A percentile compares a stretch with the other conserved stretches of the same genome.
These are phyloP conservation scores for Trichoderma sp. DNA, from an alignment of 2,329 filamentous ascomycete genomes.

Conservation along the genomic window DNA sequence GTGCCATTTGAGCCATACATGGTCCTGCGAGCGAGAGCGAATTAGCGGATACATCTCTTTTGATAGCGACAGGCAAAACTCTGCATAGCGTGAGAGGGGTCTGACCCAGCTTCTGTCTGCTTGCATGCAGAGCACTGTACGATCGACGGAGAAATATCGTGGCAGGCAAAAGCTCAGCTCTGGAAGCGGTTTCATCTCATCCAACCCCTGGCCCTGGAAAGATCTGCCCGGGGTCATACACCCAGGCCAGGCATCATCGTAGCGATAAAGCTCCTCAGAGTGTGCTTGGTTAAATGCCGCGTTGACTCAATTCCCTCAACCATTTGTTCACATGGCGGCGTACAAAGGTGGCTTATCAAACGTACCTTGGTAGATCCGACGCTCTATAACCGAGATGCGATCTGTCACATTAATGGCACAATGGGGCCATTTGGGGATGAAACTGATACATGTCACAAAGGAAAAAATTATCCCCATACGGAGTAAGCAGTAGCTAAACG, in stretches of 20 bases:
- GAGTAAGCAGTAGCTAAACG: background rate
- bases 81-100: background rate
- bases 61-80: background rate
- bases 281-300: background rate
- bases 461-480: background rate
- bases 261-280: background rate
- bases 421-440: constrained; percentile 13
- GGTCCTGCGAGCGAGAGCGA: constrained; percentile 15
- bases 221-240: background rate
- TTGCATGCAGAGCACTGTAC: background rate
- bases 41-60: background rate
- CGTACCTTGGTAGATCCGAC: background rate
- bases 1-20: constrained; percentile 25
- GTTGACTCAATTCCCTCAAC: background rate
- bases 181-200: background rate
- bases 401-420: constrained; percentile 22
- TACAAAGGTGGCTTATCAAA: background rate
- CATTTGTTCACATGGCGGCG: background rate
- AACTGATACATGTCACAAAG: constrained; percentile 11
- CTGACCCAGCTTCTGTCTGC: background rate
- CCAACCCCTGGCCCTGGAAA: background rate
- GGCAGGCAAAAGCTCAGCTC: background rate
- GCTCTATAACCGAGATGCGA: constrained; percentile 5
- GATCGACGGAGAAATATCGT: background rate
- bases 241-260: background rate